Evolutionary conservation across 345 rosid genomes (phyloP), one percentile per base, ranked within the genome.

Genomic region (Citrus glauca): DNA sequence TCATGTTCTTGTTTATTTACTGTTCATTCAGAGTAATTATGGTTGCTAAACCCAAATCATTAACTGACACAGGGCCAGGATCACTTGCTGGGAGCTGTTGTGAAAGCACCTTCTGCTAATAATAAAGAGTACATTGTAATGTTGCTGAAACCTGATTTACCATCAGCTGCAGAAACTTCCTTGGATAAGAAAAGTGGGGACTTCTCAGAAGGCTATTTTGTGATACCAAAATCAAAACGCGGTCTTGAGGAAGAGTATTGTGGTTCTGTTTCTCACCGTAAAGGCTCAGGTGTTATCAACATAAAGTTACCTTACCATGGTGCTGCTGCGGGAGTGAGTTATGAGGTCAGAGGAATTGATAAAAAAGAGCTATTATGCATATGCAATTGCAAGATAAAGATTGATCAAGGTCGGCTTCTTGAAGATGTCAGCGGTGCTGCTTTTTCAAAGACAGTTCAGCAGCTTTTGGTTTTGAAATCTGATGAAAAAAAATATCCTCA

Each of bases 361-460:
- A 89, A 74, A 56, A 83, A 75, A 74, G 98, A 91, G 75, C 83
- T 95, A 76, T 74, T 85, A 73, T 85, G 90, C 86, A 91, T 95
- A 78, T 95, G 98, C 84, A 19, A 53, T 45, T 6, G 83, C 71
- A 85, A 82, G 84, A 87, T 94, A 81, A 84, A 84, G 80, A 85
- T 95, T 69, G 93, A 91, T 76, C 92, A 50, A 57, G 90, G 33
- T 69, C 77, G 91, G 80, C 92, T 95, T 82, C 98, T 95, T 66
- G 97, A 95, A 84, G 85, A 87, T 66, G 83, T 76, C 80, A 92
- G 85, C 84, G 77, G 76, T 72, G 60, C 74, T 71, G 96, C 97
- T 74, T 95, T 91, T 88, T 92, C 99, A 76, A 85, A 85, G 68
- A 87, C 97, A n/a, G 97, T 92, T 85, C 99, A 92, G 81, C 88